Evolutionary conservation across 768 basidiomycete genomes (phyloP).

Genomic region (Mycena venus): DNA sequence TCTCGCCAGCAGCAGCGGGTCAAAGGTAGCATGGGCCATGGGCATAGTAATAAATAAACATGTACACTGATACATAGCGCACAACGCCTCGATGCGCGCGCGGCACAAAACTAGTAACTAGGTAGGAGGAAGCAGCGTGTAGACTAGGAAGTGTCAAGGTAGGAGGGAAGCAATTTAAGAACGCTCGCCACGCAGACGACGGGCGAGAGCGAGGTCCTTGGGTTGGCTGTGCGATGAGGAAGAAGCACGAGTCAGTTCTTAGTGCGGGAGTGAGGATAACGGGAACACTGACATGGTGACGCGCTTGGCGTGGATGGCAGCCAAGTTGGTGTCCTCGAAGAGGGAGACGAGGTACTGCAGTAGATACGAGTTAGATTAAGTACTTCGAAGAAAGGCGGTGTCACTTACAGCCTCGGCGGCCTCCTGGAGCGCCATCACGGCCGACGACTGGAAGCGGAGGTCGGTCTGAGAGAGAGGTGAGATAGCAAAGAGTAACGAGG

Average conservation of each 20-base stretch:
- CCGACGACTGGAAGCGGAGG: slow-evolving; percentile 28
- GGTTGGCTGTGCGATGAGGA: slow-evolving; percentile 27
- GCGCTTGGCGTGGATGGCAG: too few relatives aligned
- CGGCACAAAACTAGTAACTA: too few relatives aligned
- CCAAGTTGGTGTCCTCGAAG: slow-evolving; percentile 32
- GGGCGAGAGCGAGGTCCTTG: slow-evolving; percentile 29
- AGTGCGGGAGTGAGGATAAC: background rate
- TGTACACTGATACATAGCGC: background rate
- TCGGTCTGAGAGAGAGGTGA: slow-evolving; percentile 5
- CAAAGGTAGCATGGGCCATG: too few relatives aligned
- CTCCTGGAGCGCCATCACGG: slow-evolving; percentile 32
- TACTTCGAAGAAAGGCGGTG: background rate
- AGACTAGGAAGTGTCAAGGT: background rate
- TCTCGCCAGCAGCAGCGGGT: too few relatives aligned
- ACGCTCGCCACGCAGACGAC: slow-evolving; percentile 25
- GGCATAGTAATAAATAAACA: slow-evolving; percentile 4
- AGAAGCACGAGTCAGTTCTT: background rate
- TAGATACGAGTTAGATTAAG: background rate
- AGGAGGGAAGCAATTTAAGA: background rate
- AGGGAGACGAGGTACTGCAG: slow-evolving; percentile 24
- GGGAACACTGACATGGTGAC: slow-evolving; percentile 21
- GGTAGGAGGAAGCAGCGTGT: too few relatives aligned
- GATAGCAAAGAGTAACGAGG: background rate
- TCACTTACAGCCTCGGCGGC: slow-evolving; percentile 18
- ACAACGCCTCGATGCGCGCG: too few relatives aligned